Percentiles rank a stretch among this genome's conserved stretches.
phyloP scores from a whole-genome alignment of 371 early-diverging fungal species.

The Mortierella polycephala region DNA sequence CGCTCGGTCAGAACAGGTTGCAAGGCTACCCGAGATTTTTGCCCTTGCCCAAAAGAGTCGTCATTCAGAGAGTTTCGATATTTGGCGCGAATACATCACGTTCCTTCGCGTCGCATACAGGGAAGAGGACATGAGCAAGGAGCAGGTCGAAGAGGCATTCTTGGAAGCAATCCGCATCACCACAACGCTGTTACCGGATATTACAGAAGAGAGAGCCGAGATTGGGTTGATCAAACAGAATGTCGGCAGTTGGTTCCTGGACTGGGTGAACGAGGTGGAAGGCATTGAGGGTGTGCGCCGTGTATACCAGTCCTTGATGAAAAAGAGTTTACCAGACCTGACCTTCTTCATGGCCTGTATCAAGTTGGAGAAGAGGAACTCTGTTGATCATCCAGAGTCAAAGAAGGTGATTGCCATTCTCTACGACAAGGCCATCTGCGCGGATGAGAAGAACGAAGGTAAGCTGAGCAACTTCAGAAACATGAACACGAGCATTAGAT shows the following conservation, averaged over 20 bases:
- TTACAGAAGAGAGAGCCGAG: constrained; percentile 58
- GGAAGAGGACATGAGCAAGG: constrained; percentile 37
- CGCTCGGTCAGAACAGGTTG: constrained; percentile 38
- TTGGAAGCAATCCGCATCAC: constrained; percentile 60
- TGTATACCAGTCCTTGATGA: constrained; percentile 62
- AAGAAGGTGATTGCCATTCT: constrained; percentile 52
- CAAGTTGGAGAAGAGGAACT: constrained; percentile 60
- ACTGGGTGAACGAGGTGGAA: constrained; percentile 56
- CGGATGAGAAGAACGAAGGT: constrained; percentile 65
- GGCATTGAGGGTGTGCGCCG: constrained; percentile 66
- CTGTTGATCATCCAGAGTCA: constrained; percentile 43
- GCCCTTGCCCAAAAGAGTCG: constrained; percentile 34
- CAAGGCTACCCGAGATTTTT: constrained; percentile 42
- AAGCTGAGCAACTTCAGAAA: constrained; percentile 5
- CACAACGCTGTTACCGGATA: constrained; percentile 60
- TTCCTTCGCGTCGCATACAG: constrained; percentile 38
- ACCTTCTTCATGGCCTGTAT: constrained; percentile 71
- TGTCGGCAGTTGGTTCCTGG: constrained; percentile 60
- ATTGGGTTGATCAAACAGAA: constrained; percentile 59
- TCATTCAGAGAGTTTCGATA: constrained; percentile 36
- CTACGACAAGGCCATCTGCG: constrained; percentile 68
- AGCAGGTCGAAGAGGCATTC: constrained; percentile 50
- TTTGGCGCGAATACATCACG: constrained; percentile 57
- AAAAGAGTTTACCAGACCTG: constrained; percentile 67
- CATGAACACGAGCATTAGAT: not conserved